Conservation (phyloP, 768 basidiomycete species). For the Tricholoma flavovirens region DNA sequence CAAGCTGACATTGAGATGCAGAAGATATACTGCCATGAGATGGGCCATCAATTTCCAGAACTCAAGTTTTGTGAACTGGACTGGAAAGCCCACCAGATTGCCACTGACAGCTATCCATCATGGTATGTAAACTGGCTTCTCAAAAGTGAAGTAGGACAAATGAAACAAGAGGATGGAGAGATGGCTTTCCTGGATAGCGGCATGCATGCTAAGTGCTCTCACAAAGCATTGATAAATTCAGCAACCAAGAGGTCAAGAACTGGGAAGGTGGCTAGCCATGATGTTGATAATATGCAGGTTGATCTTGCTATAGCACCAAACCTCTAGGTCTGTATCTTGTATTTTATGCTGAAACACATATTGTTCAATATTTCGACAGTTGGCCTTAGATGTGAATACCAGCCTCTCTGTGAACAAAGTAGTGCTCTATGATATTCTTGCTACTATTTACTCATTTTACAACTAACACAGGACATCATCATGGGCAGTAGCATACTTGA, state of each 20-base stretch:
- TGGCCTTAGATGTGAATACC: background rate
- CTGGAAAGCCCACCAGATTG: conserved; percentile 16
- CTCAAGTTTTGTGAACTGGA: conserved; percentile 15
- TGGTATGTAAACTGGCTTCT: conserved; percentile 7
- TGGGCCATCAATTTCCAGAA: conserved; percentile 12
- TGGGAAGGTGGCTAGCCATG: background rate
- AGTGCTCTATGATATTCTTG: background rate
- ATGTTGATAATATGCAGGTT: background rate
- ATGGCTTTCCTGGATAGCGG: background rate
- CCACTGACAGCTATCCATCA: conserved; percentile 13
- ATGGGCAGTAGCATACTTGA: background rate
- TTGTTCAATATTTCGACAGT: background rate
- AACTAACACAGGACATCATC: background rate
- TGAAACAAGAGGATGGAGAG: background rate
- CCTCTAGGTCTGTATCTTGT: background rate
- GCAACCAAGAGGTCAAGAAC: background rate
- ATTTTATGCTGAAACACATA: background rate
- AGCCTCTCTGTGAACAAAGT: background rate
- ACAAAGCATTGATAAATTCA: background rate
- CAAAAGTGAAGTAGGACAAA: background rate
- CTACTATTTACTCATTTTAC: background rate
- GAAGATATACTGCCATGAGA: conserved; percentile 8
- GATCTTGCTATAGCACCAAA: background rate
- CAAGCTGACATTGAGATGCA: conserved; percentile 1
- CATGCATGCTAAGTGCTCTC: background rate